Conservation (phyloP, 495 filamentous ascomycete genomes). For the Apiosordaria backusii region DNA sequence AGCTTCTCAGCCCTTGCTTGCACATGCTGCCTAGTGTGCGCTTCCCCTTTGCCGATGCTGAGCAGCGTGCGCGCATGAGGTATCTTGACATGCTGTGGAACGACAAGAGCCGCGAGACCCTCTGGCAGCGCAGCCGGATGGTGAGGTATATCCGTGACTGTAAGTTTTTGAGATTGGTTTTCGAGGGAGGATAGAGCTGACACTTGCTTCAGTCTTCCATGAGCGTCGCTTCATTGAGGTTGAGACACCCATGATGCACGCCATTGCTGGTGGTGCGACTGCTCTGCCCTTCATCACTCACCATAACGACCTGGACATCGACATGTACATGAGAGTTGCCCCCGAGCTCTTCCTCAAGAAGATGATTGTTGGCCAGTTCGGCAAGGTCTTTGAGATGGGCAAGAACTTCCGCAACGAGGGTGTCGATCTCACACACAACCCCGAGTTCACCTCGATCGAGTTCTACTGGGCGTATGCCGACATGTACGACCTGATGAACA, state of each 20-base stretch:
- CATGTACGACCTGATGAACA: slow-evolving; percentile 84
- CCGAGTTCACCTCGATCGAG: slow-evolving; percentile 96
- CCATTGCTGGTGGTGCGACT: slow-evolving; percentile 91
- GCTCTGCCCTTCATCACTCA: slow-evolving; percentile 93
- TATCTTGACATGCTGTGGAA: slow-evolving; percentile 98
- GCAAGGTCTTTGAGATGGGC: slow-evolving; percentile 82
- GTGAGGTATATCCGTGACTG: slow-evolving; percentile 76
- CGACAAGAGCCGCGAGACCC: slow-evolving; percentile 71
- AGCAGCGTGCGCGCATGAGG: slow-evolving; percentile 80
- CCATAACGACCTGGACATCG: slow-evolving; percentile 90
- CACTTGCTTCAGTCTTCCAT: slow-evolving; percentile 56
- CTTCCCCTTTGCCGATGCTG: slow-evolving; percentile 91
- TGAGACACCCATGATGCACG: slow-evolving; percentile 98
- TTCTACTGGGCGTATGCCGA: slow-evolving; percentile 97
- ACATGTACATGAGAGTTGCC: slow-evolving; percentile 85
- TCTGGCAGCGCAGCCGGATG: slow-evolving; percentile 80
- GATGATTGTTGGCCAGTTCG: slow-evolving; percentile 85
- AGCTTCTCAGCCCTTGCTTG: slow-evolving; percentile 84
- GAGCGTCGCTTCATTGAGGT: slow-evolving; percentile 83
- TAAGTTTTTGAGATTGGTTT: background rate
- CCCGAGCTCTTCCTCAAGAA: slow-evolving; percentile 96
- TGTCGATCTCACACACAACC: slow-evolving; percentile 89
- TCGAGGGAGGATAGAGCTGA: background rate
- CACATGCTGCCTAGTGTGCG: slow-evolving; percentile 90
- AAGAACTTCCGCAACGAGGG: slow-evolving; percentile 93